These are phyloP conservation scores for Senna siamea DNA, from an alignment of 306 rosid species.

Conservation along the genomic window DNA sequence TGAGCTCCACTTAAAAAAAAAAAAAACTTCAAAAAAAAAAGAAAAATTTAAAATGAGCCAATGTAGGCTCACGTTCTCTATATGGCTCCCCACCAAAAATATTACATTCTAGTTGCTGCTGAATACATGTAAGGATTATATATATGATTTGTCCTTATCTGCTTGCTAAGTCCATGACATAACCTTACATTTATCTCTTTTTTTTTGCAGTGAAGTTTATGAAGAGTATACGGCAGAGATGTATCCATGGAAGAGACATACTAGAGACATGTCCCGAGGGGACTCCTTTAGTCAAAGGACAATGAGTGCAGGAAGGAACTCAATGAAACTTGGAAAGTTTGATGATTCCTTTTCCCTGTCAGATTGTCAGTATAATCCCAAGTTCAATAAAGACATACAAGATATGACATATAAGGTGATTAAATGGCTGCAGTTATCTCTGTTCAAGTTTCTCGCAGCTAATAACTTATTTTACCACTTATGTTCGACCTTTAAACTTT, in stretches of 20 bases:
- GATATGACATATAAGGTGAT: slow-evolving; percentile 55
- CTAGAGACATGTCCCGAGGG: slow-evolving; percentile 52
- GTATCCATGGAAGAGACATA: slow-evolving; percentile 65
- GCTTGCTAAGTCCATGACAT: not conserved
- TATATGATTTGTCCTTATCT: not conserved
- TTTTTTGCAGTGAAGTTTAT: slow-evolving; percentile 53
- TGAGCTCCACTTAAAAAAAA: too few species aligned
- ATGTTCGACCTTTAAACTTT: not conserved
- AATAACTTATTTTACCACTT: not conserved
- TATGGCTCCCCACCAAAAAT: not conserved
- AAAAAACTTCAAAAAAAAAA: too few species aligned
- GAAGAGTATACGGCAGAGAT: slow-evolving; percentile 48
- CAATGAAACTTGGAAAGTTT: slow-evolving; percentile 37
- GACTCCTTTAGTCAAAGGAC: slow-evolving; percentile 48
- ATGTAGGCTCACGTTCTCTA: too few species aligned
- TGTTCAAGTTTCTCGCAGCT: slow-evolving; percentile 10
- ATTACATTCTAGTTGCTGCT: slow-evolving; percentile 18
- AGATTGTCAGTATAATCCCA: slow-evolving; percentile 44
- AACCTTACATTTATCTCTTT: slow-evolving; percentile 15
- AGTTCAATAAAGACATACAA: slow-evolving; percentile 33
- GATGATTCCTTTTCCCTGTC: slow-evolving; percentile 46
- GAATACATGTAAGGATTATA: not conserved
- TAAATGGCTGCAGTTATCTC: not conserved
- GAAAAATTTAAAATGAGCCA: too few species aligned
- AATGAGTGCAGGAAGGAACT: slow-evolving; percentile 46